Percentiles rank a stretch among this genome's conserved stretches.
These are phyloP conservation scores for Talaromyces borbonicus DNA, from an alignment of 495 filamentous ascomycete species.

Conservation along the genomic window DNA sequence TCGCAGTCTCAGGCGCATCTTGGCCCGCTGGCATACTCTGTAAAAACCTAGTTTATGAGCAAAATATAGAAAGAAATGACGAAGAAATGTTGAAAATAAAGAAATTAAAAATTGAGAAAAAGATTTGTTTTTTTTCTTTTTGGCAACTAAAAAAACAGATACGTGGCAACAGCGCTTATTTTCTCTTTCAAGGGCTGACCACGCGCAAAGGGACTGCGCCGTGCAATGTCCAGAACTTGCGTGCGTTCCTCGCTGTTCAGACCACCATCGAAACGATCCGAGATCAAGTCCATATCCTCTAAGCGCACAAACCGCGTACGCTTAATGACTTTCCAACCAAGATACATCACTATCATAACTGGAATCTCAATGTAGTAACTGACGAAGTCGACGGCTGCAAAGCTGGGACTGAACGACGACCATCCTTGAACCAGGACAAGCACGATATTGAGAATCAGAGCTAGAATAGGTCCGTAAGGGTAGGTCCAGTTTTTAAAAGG, in stretches of 20 bases:
- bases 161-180: neutral
- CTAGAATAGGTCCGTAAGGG: constrained; percentile 43
- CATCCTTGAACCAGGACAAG: constrained; percentile 53
- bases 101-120: too few species aligned
- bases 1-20: too few species aligned
- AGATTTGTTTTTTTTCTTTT: too few species aligned
- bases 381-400: constrained; percentile 41
- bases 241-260: constrained; percentile 2
- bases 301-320: constrained; percentile 28
- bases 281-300: constrained; percentile 40
- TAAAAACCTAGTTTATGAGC: too few species aligned
- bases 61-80: too few species aligned
- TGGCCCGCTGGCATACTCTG: too few species aligned
- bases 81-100: too few species aligned
- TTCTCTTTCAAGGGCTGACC: constrained; percentile 7
- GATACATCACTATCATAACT: constrained; percentile 40
- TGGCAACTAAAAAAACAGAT: constrained; percentile 5
- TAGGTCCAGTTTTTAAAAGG: constrained; percentile 56
- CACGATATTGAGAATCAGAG: constrained; percentile 41
- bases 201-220: constrained; percentile 6
- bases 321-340: constrained; percentile 42
- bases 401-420: constrained; percentile 45
- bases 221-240: neutral
- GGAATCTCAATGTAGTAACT: constrained; percentile 42
- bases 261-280: constrained; percentile 37